Conservation (phyloP, 768 basidiomycete species). For the Mycena sanguinolenta region DNA sequence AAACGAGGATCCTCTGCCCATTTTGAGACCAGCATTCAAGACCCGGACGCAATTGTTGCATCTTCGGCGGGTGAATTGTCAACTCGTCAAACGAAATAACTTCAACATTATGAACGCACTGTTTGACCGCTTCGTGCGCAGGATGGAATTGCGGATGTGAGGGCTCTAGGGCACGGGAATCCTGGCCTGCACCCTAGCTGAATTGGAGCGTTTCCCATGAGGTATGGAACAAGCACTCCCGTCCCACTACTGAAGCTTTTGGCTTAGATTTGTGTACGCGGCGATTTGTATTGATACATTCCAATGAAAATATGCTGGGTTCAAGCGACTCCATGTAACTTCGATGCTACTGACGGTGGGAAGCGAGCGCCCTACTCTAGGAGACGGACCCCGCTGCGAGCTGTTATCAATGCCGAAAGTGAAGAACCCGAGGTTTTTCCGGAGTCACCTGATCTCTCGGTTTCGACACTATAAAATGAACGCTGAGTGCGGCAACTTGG, state of each 20-base stretch:
- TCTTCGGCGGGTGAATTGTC: slow-evolving; percentile 13
- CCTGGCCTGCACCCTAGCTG: background rate
- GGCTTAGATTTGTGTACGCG: too few species aligned
- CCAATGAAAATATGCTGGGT: too few species aligned
- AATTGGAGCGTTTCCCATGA: background rate
- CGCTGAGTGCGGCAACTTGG: background rate
- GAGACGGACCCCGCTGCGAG: too few species aligned
- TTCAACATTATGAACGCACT: background rate
- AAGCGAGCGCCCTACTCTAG: too few species aligned
- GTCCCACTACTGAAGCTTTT: background rate
- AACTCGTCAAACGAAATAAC: background rate
- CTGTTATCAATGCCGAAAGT: too few species aligned
- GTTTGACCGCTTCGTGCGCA: slow-evolving; percentile 1
- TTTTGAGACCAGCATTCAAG: slow-evolving; percentile 1
- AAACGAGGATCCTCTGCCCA: slow-evolving; percentile 7
- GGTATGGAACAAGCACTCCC: background rate
- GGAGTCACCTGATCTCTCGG: background rate
- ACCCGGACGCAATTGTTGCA: slow-evolving; percentile 9
- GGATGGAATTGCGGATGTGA: slow-evolving; percentile 15
- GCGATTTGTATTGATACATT: too few species aligned
- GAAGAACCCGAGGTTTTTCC: slow-evolving; percentile 3
- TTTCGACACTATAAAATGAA: background rate
- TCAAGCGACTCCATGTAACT: too few species aligned
- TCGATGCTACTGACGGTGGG: too few species aligned
- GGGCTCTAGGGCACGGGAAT: slow-evolving; percentile 15